Percentiles rank a stretch among this genome's conserved stretches.
phyloP scores from a whole-genome alignment of 495 filamentous ascomycete genomes.

The Annulohypoxylon maeteangense region DNA sequence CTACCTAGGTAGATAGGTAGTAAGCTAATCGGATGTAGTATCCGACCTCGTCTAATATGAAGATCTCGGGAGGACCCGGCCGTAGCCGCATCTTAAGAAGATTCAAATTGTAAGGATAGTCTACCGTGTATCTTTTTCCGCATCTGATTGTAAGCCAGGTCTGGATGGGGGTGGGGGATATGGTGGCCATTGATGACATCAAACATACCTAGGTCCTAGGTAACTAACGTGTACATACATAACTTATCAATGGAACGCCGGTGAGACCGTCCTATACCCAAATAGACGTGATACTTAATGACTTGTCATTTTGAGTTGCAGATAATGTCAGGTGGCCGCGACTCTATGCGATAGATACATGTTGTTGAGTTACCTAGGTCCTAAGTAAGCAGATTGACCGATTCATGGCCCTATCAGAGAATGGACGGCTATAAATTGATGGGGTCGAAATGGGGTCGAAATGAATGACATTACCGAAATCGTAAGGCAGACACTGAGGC shows the following conservation, averaged over 20 bases:
- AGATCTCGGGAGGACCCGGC: conserved; percentile 1
- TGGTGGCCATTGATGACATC: not conserved
- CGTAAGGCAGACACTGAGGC: conserved; percentile 2
- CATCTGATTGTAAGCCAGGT: not conserved
- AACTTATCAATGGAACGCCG: not conserved
- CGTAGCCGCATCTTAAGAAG: not conserved
- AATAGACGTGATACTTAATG: not conserved
- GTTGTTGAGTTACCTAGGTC: not conserved
- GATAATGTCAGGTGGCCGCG: conserved; percentile 12
- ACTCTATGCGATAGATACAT: conserved; percentile 7
- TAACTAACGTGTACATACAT: not conserved
- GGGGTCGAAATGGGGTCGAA: not conserved
- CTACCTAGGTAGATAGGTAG: too few species aligned
- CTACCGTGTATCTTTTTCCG: conserved; percentile 5
- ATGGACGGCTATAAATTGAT: not conserved
- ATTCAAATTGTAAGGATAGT: not conserved
- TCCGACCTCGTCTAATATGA: not conserved
- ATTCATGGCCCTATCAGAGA: conserved; percentile 3
- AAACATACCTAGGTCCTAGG: too few species aligned
- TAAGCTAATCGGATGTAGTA: not conserved
- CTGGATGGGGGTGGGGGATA: not conserved
- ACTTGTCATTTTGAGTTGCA: not conserved
- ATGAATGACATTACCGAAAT: not conserved
- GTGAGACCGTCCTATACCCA: conserved; percentile 3
- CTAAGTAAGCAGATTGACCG: not conserved